phyloP scores from a whole-genome alignment of 1,139 yeast genomes.

The Debaryomyces udenii region DNA sequence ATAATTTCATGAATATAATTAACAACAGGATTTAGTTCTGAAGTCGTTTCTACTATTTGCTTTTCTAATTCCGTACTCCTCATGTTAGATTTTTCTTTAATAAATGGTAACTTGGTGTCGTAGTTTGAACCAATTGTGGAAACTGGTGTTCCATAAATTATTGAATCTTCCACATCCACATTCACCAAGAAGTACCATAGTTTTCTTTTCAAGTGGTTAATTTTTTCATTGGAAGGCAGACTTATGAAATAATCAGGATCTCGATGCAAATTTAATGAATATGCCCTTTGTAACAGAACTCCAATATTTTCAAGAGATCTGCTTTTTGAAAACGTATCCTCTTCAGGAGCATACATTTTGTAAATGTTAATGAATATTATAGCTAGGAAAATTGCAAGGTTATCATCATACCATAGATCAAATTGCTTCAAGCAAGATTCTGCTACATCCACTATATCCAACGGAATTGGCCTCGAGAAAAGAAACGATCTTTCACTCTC shows the following conservation, averaged over 20 bases:
- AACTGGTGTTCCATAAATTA: constrained; percentile 19
- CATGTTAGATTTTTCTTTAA: neutral
- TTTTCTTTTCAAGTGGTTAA: constrained; percentile 49
- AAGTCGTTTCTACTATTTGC: neutral
- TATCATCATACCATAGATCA: constrained; percentile 40
- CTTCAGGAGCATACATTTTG: constrained; percentile 33
- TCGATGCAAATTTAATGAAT: constrained; percentile 54
- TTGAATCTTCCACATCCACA: constrained; percentile 22
- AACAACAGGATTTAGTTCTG: neutral
- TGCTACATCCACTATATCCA: constrained; percentile 34
- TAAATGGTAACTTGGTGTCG: constrained; percentile 22
- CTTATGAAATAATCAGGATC: constrained; percentile 40
- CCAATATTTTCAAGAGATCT: constrained; percentile 48
- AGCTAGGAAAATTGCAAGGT: constrained; percentile 52
- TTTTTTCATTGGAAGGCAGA: constrained; percentile 24
- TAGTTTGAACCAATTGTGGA: constrained; percentile 16
- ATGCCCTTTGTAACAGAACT: constrained; percentile 50
- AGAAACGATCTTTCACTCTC: constrained; percentile 19
- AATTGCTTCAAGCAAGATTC: constrained; percentile 40
- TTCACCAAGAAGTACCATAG: constrained; percentile 38
- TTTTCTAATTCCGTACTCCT: neutral
- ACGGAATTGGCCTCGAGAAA: constrained; percentile 29
- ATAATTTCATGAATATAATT: constrained; percentile 1
- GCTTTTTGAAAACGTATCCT: constrained; percentile 17
- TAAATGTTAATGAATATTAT: constrained; percentile 34